phyloP scores from a whole-genome alignment of 441 rosid species.

The Biscutella auriculata region DNA sequence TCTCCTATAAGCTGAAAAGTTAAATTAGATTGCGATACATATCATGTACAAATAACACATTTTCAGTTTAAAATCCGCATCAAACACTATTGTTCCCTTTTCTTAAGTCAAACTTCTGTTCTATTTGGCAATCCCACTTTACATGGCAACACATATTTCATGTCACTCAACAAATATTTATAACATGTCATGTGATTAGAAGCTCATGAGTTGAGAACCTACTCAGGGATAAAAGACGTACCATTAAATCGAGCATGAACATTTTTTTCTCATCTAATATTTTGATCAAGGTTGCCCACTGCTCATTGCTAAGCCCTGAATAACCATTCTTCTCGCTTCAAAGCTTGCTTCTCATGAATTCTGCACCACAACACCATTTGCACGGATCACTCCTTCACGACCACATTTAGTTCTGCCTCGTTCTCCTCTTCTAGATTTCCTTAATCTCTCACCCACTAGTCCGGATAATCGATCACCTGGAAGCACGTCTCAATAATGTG shows the following conservation, averaged over 20 bases:
- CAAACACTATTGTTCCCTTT: not conserved
- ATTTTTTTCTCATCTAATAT: not conserved
- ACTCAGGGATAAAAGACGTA: not conserved
- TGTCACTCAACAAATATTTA: not conserved
- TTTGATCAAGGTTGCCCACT: not conserved
- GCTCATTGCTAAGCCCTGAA: not conserved
- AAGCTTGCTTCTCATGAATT: not conserved
- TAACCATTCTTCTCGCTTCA: not conserved
- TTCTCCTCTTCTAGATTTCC: too few species aligned
- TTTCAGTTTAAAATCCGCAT: not conserved
- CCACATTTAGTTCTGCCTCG: too few species aligned
- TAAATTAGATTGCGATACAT: not conserved
- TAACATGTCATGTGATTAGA: not conserved
- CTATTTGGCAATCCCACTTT: not conserved
- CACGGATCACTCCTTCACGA: not conserved
- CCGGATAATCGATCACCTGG: too few species aligned
- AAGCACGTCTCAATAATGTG: too few species aligned
- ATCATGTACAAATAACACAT: not conserved
- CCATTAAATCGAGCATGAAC: not conserved
- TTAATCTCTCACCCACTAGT: too few species aligned
- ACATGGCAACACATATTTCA: not conserved
- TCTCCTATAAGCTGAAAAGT: not conserved
- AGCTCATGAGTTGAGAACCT: not conserved
- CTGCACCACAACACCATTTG: not conserved
- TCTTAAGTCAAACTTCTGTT: not conserved